A percentile compares a stretch with the other conserved stretches of the same genome.
Evolutionary conservation across 345 rosid genomes (phyloP).

Genomic region (Raphanus sativus): DNA sequence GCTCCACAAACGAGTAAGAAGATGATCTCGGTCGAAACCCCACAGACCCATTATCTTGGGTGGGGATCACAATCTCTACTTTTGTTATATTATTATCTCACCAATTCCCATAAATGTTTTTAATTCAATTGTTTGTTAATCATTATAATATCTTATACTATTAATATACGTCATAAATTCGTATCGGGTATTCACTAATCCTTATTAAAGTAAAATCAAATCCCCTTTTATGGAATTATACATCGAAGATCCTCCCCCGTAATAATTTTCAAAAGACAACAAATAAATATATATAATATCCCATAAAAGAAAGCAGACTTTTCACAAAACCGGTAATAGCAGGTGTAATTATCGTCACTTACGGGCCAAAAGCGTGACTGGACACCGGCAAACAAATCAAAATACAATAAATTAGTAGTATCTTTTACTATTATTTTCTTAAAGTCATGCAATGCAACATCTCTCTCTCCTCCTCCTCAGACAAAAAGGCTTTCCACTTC

Average conservation of each 20-base stretch:
- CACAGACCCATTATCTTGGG: slow-evolving; percentile 26
- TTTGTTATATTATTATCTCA: not conserved
- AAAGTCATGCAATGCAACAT: not conserved
- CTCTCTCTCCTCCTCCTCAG: slow-evolving; percentile 15
- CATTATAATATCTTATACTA: slow-evolving; percentile 4
- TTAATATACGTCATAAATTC: slow-evolving; percentile 11
- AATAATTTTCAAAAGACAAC: slow-evolving; percentile 33
- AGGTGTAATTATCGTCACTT: not conserved
- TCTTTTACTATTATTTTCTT: not conserved
- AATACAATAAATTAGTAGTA: not conserved
- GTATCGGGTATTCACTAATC: slow-evolving; percentile 27
- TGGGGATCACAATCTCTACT: not conserved
- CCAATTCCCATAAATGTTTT: not conserved
- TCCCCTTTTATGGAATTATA: slow-evolving; percentile 23
- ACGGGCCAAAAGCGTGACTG: slow-evolving; percentile 20
- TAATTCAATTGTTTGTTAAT: slow-evolving; percentile 15
- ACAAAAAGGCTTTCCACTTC: slow-evolving; percentile 36
- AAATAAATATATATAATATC: slow-evolving; percentile 13
- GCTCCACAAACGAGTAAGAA: slow-evolving; percentile 14
- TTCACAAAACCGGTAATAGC: slow-evolving; percentile 28
- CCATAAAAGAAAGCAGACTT: slow-evolving; percentile 15
- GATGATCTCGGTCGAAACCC: slow-evolving; percentile 22
- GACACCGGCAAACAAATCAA: slow-evolving; percentile 28
- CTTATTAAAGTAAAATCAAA: slow-evolving; percentile 18
- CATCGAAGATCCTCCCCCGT: slow-evolving; percentile 30